Conservation (phyloP, 1,284 basidiomycete genomes). For the Cryptococcus neoformans region DNA sequence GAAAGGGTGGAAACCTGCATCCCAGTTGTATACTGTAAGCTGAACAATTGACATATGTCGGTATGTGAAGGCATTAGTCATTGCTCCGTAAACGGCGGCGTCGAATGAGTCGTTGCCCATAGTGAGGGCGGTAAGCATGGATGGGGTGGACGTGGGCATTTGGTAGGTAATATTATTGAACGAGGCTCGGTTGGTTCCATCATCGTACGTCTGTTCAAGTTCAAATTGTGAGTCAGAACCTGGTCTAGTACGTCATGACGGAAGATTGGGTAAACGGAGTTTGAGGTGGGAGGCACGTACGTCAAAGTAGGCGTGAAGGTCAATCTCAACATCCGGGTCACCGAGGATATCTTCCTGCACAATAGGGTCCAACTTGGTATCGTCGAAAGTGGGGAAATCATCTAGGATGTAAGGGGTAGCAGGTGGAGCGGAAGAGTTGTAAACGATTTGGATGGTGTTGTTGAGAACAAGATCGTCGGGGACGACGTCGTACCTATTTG, state of each 20-base stretch:
- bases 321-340: slow-evolving; percentile 40
- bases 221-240: no score
- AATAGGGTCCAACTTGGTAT: slow-evolving; percentile 49
- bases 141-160: slow-evolving; percentile 58
- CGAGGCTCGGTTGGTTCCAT: slow-evolving; percentile 50
- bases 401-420: slow-evolving; percentile 12
- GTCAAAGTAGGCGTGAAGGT: slow-evolving; percentile 51
- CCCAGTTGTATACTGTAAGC: slow-evolving; percentile 77
- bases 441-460: slow-evolving; percentile 69
- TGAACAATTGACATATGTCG: slow-evolving; percentile 74
- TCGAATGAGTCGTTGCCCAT: slow-evolving; percentile 71
- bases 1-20: slow-evolving; percentile 52
- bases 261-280: background rate
- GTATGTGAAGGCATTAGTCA: slow-evolving; percentile 66
- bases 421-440: slow-evolving; percentile 41
- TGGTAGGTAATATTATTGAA: slow-evolving; percentile 47
- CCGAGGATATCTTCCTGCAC: slow-evolving; percentile 31
- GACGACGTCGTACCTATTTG: slow-evolving; percentile 75
- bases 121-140: slow-evolving; percentile 68
- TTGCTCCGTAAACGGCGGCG: slow-evolving; percentile 67
- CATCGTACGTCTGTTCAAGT: slow-evolving; percentile 46
- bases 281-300: slow-evolving; percentile 11
- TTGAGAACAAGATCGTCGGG: slow-evolving; percentile 71
- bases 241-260: no score
- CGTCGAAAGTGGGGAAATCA: slow-evolving; percentile 45